Evolutionary conservation across 352 stramenopile genomes (phyloP).

Genomic region (Paralagenidium karlingii): DNA sequence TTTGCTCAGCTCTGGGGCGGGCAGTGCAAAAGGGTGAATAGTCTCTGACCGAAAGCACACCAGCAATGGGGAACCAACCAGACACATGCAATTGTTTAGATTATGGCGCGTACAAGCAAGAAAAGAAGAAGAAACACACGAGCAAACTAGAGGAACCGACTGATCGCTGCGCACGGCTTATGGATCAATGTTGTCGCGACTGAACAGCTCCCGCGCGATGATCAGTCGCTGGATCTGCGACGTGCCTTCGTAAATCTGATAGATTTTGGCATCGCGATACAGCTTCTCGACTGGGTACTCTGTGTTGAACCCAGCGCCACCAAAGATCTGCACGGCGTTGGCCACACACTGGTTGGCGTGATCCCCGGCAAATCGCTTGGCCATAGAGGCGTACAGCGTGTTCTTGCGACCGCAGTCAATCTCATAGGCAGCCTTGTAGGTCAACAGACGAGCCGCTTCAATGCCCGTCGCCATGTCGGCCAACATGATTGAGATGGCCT

Average conservation of each 20-base stretch:
- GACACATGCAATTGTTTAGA: no score
- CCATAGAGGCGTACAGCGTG: conserved; percentile 85
- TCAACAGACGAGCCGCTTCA: conserved; percentile 67
- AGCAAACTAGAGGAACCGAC: no score
- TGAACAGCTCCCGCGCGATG: conserved; percentile 82
- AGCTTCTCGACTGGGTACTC: conserved; percentile 91
- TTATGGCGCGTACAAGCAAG: no score
- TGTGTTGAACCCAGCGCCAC: conserved; percentile 83
- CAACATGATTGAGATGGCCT: conserved; percentile 84
- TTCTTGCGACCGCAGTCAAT: conserved; percentile 85
- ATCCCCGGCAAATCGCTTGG: conserved; percentile 83
- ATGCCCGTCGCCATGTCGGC: conserved; percentile 87
- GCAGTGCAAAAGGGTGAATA: no score
- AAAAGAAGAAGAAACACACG: no score
- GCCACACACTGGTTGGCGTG: conserved; percentile 77
- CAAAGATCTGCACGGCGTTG: conserved; percentile 86
- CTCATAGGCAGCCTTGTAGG: conserved; percentile 84
- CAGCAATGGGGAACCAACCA: no score
- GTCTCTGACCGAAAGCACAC: no score
- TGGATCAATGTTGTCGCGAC: conserved; percentile 48
- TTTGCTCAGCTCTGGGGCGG: no score
- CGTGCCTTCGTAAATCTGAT: conserved; percentile 89
- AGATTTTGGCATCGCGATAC: conserved; percentile 87
- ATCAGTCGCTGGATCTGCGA: conserved; percentile 88
- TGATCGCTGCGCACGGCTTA: no score